These are phyloP conservation scores for Monosporascus sp. DNA, from an alignment of 2,329 filamentous ascomycete genomes.

Conservation along the genomic window DNA sequence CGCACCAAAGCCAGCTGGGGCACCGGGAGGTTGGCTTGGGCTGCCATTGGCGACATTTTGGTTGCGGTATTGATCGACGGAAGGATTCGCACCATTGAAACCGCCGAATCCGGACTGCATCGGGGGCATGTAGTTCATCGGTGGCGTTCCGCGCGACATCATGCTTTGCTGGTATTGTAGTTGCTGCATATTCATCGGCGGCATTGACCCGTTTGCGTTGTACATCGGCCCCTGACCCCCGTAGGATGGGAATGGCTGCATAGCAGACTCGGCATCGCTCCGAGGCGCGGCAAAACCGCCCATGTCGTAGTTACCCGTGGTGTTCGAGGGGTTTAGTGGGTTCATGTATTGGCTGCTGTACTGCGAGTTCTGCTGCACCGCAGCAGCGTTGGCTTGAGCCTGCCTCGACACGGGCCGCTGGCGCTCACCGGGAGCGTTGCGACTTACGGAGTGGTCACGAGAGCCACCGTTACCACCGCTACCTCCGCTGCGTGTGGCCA, in stretches of 20 bases:
- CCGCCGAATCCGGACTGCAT: constrained; percentile 53
- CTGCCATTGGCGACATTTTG: constrained; percentile 47
- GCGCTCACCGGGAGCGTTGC: constrained; percentile 42
- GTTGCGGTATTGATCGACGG: constrained; percentile 53
- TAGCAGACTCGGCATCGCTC: constrained; percentile 47
- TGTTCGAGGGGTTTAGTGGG: constrained; percentile 37
- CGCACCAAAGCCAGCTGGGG: constrained; percentile 24
- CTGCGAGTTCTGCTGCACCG: constrained; percentile 31
- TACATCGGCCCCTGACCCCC: constrained; percentile 50
- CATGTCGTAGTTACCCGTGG: constrained; percentile 44
- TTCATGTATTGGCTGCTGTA: constrained; percentile 51
- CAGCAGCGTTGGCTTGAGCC: constrained; percentile 30
- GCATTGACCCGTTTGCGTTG: constrained; percentile 40
- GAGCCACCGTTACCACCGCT: constrained; percentile 36
- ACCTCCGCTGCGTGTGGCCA: constrained; percentile 60
- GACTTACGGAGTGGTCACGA: constrained; percentile 41
- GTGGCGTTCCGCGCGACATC: constrained; percentile 48
- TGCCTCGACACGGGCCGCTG: constrained; percentile 55
- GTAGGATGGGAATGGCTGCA: constrained; percentile 47
- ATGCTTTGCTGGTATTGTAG: constrained; percentile 57
- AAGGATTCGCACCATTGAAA: constrained; percentile 44
- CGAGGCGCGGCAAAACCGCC: constrained; percentile 45
- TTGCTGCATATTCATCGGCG: constrained; percentile 47
- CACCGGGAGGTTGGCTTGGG: constrained; percentile 42
- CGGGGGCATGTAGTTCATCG: constrained; percentile 51